A percentile compares a stretch with the other conserved stretches of the same genome.
These are phyloP conservation scores for Globomyces pollinis-pini DNA, from an alignment of 192 early-diverging fungal species.

Conservation along the genomic window DNA sequence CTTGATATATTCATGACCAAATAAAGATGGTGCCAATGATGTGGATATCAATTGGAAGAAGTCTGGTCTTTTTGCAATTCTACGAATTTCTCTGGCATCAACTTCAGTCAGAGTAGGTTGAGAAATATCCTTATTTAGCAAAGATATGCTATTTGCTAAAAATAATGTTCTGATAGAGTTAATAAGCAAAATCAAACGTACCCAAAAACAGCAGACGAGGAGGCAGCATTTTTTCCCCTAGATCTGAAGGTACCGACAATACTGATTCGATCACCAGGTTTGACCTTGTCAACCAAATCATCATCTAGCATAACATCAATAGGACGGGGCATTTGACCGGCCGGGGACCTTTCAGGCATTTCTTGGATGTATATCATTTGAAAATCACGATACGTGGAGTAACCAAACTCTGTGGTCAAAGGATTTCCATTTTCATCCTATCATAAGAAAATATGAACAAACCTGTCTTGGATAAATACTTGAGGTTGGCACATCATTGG, in stretches of 20 bases:
- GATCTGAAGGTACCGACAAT: conserved; percentile 90
- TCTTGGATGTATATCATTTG: conserved; percentile 94
- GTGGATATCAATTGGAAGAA: conserved; percentile 74
- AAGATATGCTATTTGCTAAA: conserved; percentile 75
- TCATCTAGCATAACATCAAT: conserved; percentile 93
- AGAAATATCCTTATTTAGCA: conserved; percentile 64
- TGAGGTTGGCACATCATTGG: conserved; percentile 57
- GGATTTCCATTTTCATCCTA: conserved; percentile 85
- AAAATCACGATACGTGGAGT: conserved; percentile 80
- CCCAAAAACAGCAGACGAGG: conserved; percentile 77
- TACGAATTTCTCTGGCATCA: conserved; percentile 81
- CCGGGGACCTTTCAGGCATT: conserved; percentile 96
- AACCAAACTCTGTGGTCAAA: conserved; percentile 88
- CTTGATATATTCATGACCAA: conserved; percentile 58
- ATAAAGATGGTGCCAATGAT: conserved; percentile 78
- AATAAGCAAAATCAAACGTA: too few relatives aligned
- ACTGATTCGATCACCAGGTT: conserved; percentile 93
- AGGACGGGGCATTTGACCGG: conserved; percentile 86
- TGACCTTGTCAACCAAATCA: conserved; percentile 90
- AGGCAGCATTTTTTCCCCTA: conserved; percentile 71
- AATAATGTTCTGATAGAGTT: conserved; percentile 65
- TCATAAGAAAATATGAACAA: background rate
- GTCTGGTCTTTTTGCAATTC: conserved; percentile 60
- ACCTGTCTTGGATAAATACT: conserved; percentile 84
- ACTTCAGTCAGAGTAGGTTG: conserved; percentile 66